phyloP scores from a whole-genome alignment of 306 rosid species.

The Vigna nakashimae region DNA sequence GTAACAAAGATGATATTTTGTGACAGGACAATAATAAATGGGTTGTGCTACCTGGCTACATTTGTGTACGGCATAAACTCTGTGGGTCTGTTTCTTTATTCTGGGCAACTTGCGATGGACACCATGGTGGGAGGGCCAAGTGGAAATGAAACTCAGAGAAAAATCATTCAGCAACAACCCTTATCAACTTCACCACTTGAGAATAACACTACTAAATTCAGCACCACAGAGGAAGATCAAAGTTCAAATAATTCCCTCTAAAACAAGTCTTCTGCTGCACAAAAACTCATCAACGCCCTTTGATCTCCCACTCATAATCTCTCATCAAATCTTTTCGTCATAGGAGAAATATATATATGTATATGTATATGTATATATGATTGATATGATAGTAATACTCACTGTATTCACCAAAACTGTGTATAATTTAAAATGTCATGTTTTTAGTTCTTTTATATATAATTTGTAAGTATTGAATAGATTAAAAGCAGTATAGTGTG shows the following conservation, averaged over 20 bases:
- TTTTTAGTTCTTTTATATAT: no score
- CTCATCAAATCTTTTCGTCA: no score
- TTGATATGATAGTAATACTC: no score
- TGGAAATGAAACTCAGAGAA: slow-evolving; percentile 38
- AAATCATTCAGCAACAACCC: slow-evolving; percentile 44
- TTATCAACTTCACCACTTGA: slow-evolving; percentile 52
- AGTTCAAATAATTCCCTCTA: slow-evolving; percentile 55
- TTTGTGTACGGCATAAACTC: slow-evolving; percentile 83
- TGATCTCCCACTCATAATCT: no score
- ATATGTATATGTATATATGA: no score
- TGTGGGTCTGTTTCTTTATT: slow-evolving; percentile 79
- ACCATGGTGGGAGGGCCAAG: slow-evolving; percentile 53
- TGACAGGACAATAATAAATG: slow-evolving; percentile 82
- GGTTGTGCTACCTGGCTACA: slow-evolving; percentile 92
- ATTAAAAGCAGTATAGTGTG: no score
- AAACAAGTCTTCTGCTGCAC: slow-evolving; percentile 26
- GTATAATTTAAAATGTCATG: no score
- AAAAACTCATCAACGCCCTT: no score
- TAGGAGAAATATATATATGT: no score
- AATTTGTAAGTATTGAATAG: no score
- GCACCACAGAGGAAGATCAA: slow-evolving; percentile 55
- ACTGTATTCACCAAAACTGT: no score
- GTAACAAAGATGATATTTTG: slow-evolving; percentile 7
- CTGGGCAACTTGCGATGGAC: slow-evolving; percentile 75
- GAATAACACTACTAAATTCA: slow-evolving; percentile 43